Conservation (phyloP, 2,329 filamentous ascomycete genomes). For the Magnaporthales sp. region DNA sequence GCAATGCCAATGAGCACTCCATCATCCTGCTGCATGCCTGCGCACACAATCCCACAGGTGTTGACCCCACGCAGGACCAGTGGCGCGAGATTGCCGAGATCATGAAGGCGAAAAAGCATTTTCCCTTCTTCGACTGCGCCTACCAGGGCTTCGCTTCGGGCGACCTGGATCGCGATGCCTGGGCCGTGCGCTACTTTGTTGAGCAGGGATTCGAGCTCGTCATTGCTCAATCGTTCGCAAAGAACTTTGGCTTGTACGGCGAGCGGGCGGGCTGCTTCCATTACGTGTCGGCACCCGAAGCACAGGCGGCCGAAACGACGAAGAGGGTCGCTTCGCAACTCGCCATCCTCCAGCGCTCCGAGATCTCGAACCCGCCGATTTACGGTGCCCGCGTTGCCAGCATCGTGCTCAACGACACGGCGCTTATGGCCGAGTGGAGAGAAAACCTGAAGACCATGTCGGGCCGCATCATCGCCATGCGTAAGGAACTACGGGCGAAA, state of each 20-base stretch:
- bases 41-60: constrained; percentile 95
- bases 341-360: constrained; percentile 87
- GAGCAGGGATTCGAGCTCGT: constrained; percentile 84
- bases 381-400: constrained; percentile 88
- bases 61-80: constrained; percentile 88
- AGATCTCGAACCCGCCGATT: constrained; percentile 94
- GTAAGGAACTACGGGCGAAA: constrained; percentile 65
- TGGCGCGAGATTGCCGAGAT: constrained; percentile 83
- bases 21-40: constrained; percentile 91
- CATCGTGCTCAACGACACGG: constrained; percentile 71
- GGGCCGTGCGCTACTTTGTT: constrained; percentile 90
- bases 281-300: constrained; percentile 66
- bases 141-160: constrained; percentile 98
- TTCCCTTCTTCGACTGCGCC: constrained; percentile 97
- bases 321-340: constrained; percentile 75
- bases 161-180: constrained; percentile 74
- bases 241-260: constrained; percentile 96
- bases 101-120: constrained; percentile 71
- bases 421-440: constrained; percentile 86
- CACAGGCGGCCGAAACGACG: constrained; percentile 52
- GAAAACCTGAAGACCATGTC: constrained; percentile 89
- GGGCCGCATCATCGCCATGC: constrained; percentile 90
- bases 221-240: constrained; percentile 90
- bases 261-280: constrained; percentile 96
- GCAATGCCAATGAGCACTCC: constrained; percentile 65